A percentile compares a stretch with the other conserved stretches of the same genome.
phyloP scores from a whole-genome alignment of 1,139 yeast genomes.

The Hansenula sp. region DNA sequence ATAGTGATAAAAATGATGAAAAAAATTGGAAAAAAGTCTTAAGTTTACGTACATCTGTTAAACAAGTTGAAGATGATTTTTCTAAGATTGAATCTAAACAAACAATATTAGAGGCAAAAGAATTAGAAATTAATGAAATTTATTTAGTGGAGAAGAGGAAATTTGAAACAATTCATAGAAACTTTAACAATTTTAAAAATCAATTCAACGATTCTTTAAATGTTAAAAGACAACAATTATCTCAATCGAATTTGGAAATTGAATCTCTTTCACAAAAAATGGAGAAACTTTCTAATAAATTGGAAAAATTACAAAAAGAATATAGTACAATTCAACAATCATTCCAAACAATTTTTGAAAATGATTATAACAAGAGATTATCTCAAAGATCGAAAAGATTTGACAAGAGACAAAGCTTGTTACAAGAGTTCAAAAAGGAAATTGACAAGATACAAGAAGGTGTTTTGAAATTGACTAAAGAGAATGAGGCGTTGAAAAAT shows the following conservation, averaged over 20 bases:
- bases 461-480: constrained; percentile 7
- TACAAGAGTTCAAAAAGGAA: constrained; percentile 24
- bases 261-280: constrained; percentile 30
- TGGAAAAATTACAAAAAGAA: constrained; percentile 27
- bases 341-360: constrained; percentile 26
- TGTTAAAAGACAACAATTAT: constrained; percentile 22
- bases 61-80: constrained; percentile 37
- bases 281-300: constrained; percentile 31
- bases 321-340: constrained; percentile 26
- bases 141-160: constrained; percentile 37
- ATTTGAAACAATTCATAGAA: constrained; percentile 33
- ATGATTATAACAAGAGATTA: constrained; percentile 26
- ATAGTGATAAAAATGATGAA: constrained; percentile 41
- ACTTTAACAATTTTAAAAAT: constrained; percentile 31
- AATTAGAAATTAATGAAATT: constrained; percentile 34
- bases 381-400: constrained; percentile 25
- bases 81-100: constrained; percentile 34
- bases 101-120: constrained; percentile 28
- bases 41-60: constrained; percentile 35
- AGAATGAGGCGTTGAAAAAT: constrained; percentile 5
- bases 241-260: constrained; percentile 29
- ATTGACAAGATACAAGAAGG: constrained; percentile 20
- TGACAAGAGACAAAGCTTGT: constrained; percentile 21
- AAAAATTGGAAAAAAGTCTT: constrained; percentile 42
- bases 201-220: constrained; percentile 23